phyloP scores from a whole-genome alignment of 1,284 basidiomycete genomes.

The Cryptococcus hybrid region DNA sequence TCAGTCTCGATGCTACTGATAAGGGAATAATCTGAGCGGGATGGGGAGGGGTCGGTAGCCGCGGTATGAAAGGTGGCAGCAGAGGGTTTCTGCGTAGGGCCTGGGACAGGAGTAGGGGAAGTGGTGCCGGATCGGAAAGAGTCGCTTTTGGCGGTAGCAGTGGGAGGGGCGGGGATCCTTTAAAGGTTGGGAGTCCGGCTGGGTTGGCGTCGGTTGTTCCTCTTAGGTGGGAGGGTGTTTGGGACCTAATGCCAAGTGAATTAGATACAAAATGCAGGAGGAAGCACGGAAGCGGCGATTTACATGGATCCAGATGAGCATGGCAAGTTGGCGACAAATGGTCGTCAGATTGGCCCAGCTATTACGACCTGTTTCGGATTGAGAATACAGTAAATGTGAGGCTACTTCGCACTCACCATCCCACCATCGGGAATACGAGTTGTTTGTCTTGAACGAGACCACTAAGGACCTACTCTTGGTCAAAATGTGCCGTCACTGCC shows the following conservation, averaged over 20 bases:
- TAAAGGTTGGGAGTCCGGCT: not conserved
- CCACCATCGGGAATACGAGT: conserved; percentile 34
- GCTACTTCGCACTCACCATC: conserved; percentile 17
- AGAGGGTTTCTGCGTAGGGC: not conserved
- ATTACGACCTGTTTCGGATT: conserved; percentile 20
- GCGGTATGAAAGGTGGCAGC: not conserved
- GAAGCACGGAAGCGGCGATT: not conserved
- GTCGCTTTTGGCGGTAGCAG: not conserved
- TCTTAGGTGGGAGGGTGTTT: conserved; percentile 1
- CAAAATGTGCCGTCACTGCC: not conserved
- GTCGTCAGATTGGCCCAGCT: conserved; percentile 31
- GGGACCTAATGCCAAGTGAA: not conserved
- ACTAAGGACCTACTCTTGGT: conserved; percentile 23
- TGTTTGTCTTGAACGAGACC: conserved; percentile 39
- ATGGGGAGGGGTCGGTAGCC: not conserved
- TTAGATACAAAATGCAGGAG: not conserved
- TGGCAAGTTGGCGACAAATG: conserved; percentile 28
- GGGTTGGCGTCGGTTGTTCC: not conserved
- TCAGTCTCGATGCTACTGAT: not conserved
- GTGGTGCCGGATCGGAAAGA: not conserved
- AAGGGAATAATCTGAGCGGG: not conserved
- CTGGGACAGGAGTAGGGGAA: not conserved
- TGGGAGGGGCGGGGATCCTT: not conserved
- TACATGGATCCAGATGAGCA: conserved; percentile 32
- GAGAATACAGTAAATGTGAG: not conserved